These are phyloP conservation scores for Exophiala sideris DNA, from an alignment of 2,329 filamentous ascomycete genomes.

Conservation along the genomic window DNA sequence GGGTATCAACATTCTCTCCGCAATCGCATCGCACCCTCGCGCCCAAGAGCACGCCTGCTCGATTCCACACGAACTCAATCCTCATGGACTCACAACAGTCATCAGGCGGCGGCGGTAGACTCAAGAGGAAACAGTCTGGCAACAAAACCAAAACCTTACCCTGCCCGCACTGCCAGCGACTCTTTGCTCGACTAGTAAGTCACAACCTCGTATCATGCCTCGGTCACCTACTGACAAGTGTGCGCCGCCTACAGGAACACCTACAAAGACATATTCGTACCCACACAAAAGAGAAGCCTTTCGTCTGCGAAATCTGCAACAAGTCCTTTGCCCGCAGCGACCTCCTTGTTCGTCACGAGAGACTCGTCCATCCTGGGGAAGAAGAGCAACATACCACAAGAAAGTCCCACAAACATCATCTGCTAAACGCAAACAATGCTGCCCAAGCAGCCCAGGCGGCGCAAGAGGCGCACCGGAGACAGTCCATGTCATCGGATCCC, in stretches of 20 bases:
- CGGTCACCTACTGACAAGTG: slow-evolving; percentile 12
- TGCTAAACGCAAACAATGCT: slow-evolving; percentile 21
- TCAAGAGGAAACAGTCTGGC: slow-evolving; percentile 29
- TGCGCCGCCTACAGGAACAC: slow-evolving; percentile 37
- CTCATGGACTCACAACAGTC: slow-evolving; percentile 22
- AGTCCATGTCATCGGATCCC: slow-evolving; percentile 18
- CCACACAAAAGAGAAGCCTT: slow-evolving; percentile 51
- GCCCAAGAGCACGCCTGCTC: neutral
- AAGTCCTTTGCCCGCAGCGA: slow-evolving; percentile 50
- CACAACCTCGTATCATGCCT: slow-evolving; percentile 1
- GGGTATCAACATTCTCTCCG: neutral
- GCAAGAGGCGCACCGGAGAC: slow-evolving; percentile 9
- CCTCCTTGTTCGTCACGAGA: slow-evolving; percentile 49
- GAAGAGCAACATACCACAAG: slow-evolving; percentile 30
- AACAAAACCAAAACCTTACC: slow-evolving; percentile 46
- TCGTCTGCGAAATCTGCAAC: slow-evolving; percentile 48
- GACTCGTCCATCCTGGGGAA: slow-evolving; percentile 47
- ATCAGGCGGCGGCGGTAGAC: slow-evolving; percentile 15
- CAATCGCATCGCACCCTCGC: neutral
- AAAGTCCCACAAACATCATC: slow-evolving; percentile 27
- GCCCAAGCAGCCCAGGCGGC: slow-evolving; percentile 11
- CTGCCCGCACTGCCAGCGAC: slow-evolving; percentile 48
- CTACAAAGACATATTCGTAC: slow-evolving; percentile 52
- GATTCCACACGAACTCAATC: neutral
- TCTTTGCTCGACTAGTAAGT: slow-evolving; percentile 43